These are phyloP conservation scores for Stemphylium beticola DNA, from an alignment of 2,329 filamentous ascomycete genomes.

Conservation along the genomic window DNA sequence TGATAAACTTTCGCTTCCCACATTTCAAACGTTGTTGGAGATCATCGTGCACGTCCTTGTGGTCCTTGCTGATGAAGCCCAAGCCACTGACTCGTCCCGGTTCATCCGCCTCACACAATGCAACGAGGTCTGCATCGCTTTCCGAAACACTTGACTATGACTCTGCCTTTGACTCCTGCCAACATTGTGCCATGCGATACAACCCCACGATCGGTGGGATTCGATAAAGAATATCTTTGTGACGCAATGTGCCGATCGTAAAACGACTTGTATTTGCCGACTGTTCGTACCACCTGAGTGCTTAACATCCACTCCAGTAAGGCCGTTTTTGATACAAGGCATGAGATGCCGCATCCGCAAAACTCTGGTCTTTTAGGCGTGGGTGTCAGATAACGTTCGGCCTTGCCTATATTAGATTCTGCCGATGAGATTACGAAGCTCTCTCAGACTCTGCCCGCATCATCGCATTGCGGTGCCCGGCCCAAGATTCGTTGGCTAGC, in stretches of 20 bases:
- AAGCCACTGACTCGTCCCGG: constrained; percentile 22
- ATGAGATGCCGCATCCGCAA: not conserved
- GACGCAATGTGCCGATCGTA: constrained; percentile 9
- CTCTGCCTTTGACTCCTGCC: not conserved
- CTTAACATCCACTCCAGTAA: not conserved
- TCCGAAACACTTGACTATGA: constrained; percentile 4
- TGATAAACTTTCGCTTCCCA: constrained; percentile 18
- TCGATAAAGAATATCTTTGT: constrained; percentile 5
- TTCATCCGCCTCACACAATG: constrained; percentile 11
- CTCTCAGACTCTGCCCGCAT: not conserved
- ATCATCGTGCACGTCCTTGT: constrained; percentile 12
- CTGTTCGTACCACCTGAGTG: not conserved
- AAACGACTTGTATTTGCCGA: constrained; percentile 11
- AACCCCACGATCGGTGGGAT: not conserved
- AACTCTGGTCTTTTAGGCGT: not conserved
- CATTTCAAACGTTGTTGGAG: constrained; percentile 18
- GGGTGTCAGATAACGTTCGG: constrained; percentile 5
- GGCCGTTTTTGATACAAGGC: not conserved
- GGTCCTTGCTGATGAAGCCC: constrained; percentile 13
- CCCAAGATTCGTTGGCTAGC: not conserved
- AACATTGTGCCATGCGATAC: not conserved
- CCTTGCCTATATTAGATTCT: not conserved
- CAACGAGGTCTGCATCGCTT: constrained; percentile 9
- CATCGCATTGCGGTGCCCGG: not conserved
- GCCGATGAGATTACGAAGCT: not conserved